Conservation (phyloP, 139 green algal species). For the Prasinococcaceae sp. region DNA sequence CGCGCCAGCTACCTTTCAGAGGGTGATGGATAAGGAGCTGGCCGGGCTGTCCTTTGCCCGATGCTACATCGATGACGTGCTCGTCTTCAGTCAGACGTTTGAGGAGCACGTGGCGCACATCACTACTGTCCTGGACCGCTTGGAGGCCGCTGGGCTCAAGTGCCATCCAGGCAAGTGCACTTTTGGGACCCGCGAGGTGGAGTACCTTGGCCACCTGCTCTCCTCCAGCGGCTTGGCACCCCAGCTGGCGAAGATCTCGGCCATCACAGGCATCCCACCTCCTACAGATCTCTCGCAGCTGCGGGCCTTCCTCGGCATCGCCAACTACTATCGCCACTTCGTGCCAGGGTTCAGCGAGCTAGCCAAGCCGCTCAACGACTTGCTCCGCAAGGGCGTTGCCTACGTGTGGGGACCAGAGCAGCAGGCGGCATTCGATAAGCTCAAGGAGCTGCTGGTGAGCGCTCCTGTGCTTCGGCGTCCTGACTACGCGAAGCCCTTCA, state of each 20-base stretch:
- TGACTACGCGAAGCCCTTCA: background rate
- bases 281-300: background rate
- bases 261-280: background rate
- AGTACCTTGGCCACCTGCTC: constrained; percentile 1
- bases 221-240: background rate
- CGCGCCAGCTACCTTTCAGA: background rate
- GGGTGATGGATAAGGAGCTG: background rate
- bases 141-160: background rate
- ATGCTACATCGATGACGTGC: constrained; percentile 5
- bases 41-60: background rate
- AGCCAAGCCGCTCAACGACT: background rate
- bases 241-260: background rate
- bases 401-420: background rate
- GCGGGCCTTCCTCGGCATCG: too few relatives aligned
- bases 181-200: background rate
- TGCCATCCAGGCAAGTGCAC: background rate
- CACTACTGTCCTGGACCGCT: background rate
- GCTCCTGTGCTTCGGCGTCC: background rate
- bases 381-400: background rate
- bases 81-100: background rate
- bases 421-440: background rate
- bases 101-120: constrained; percentile 1
- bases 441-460: background rate
- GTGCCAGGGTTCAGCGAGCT: background rate
- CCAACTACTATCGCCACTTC: background rate